phyloP scores from a whole-genome alignment of 106 monocot species.

The Dactylorhiza incarnata region DNA sequence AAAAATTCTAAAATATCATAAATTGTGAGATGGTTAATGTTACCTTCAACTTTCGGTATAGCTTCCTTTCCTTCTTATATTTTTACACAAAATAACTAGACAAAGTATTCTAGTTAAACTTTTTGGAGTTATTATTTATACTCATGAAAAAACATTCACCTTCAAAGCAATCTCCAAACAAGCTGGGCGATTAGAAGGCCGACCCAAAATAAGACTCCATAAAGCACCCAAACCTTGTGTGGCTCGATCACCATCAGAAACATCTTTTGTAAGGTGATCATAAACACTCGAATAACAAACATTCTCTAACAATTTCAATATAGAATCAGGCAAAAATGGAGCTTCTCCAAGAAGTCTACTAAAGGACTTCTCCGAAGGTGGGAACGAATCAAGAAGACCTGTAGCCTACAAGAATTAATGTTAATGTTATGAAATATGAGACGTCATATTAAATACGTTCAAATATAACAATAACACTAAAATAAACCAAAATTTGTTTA shows the following conservation, averaged over 20 bases:
- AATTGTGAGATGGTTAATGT: too few relatives aligned
- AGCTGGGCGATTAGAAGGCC: constrained; percentile 49
- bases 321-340: constrained; percentile 67
- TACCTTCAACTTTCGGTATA: not conserved
- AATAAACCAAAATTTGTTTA: not conserved
- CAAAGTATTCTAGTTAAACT: not conserved
- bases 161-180: constrained; percentile 81
- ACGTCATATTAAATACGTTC: not conserved
- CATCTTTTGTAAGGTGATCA: constrained; percentile 47
- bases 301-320: constrained; percentile 67
- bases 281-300: constrained; percentile 43
- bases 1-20: not conserved
- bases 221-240: constrained; percentile 85
- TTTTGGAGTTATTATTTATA: not conserved
- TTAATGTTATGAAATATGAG: not conserved
- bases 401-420: constrained; percentile 45
- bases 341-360: constrained; percentile 79
- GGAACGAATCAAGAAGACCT: constrained; percentile 56
- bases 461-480: constrained; percentile 4
- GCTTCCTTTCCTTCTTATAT: not conserved
- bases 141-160: constrained; percentile 26
- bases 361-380: constrained; percentile 92
- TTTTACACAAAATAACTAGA: not conserved
- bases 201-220: constrained; percentile 81
- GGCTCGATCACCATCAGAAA: constrained; percentile 71